Evolutionary conservation across 768 basidiomycete species (phyloP), one percentile per base, ranked within the genome.

Genomic region (Amanita molliuscula): DNA sequence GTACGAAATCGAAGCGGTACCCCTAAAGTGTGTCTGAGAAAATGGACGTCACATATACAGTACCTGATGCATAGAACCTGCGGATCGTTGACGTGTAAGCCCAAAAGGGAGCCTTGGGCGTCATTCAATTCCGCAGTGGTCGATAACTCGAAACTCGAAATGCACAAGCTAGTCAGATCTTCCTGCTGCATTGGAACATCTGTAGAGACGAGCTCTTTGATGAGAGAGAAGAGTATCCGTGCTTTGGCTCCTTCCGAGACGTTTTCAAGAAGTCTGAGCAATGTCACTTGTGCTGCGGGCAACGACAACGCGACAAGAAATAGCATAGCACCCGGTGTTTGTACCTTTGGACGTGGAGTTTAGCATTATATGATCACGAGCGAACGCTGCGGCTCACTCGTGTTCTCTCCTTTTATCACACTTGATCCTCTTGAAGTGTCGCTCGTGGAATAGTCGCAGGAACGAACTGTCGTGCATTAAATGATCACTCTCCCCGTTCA

Each of bases 251-350:
- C 61, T 57, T 80, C 78, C 3, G 75, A 68, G 34, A 86, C 67
- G 7, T 67, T 65, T 23, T 68, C 62, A 8, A 76, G 47, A 4
- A 67, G 61, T 51, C 60, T 65, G 15, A 97, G 69, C 0, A 97
- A 64, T 9, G 67, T 59, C 8, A 77, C 59, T 53, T 81, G 78
- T 15, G 76, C 72, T 1, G 58, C 51, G 2, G 75, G 63, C 3
- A 76, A 59, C 2, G 70, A 64, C 54, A 85, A 75, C 3, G 78
- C 1, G 93, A 93, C 4, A 88, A 67, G 0, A 96, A 62, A 62
- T 77, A 92, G 59, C 84, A 89, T 36, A 88, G 59, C 37, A 93
- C 67, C 10, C 81, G 76, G 53, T 77, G 76, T 59, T 80, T 88
- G 63, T 82, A 81, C 48, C 89, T 90, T 51, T 25, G 50, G 46